Percentiles rank a stretch among this genome's conserved stretches.
phyloP scores from a whole-genome alignment of 257 asterid genomes.

The Gardenia jasminoides region DNA sequence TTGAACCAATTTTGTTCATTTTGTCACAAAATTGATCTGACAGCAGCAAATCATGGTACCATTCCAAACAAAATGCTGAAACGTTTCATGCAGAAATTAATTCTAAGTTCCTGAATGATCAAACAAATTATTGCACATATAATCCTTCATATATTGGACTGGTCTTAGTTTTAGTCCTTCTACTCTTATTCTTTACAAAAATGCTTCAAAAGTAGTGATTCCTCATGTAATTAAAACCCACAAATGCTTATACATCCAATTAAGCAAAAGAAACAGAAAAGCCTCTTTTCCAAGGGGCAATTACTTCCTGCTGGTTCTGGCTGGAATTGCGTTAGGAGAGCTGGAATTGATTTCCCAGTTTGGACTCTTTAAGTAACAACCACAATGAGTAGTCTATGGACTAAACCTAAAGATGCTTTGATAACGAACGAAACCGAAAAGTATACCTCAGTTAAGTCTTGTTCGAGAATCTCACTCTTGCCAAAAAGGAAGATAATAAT shows the following conservation, averaged over 20 bases:
- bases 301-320: background rate
- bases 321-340: background rate
- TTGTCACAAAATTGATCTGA: background rate
- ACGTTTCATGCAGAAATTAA: background rate
- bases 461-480: background rate
- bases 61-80: background rate
- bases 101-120: background rate
- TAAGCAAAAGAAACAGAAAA: background rate
- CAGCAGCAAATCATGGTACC: background rate
- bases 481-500: background rate
- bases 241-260: no score
- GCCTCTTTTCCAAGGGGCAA: background rate
- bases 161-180: background rate
- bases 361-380: background rate
- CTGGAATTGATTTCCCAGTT: background rate
- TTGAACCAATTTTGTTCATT: background rate
- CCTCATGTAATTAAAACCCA: no score
- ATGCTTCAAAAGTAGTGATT: background rate
- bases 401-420: background rate
- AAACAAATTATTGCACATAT: background rate
- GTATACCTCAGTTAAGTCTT: background rate
- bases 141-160: background rate
- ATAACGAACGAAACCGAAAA: background rate
- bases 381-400: background rate
- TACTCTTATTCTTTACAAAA: background rate